Percentiles rank a stretch among this genome's conserved stretches.
phyloP scores from a whole-genome alignment of 1,139 yeast genomes.

The Debaryomyces sp. region DNA sequence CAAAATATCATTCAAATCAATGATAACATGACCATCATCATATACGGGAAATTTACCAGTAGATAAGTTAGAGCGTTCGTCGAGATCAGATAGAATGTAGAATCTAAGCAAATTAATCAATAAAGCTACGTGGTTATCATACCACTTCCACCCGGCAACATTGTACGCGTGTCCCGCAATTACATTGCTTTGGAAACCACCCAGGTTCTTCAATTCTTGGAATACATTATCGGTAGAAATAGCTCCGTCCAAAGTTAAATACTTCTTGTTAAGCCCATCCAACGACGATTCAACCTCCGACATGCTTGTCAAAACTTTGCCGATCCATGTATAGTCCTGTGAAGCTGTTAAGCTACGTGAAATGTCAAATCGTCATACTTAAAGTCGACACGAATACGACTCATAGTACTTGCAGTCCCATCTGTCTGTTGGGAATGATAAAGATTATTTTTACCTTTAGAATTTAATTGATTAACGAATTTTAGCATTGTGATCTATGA shows the following conservation, averaged over 20 bases:
- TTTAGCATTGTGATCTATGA: neutral
- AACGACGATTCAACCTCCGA: constrained; percentile 1
- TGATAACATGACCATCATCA: too few species aligned
- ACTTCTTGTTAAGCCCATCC: constrained; percentile 2
- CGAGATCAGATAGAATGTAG: too few species aligned
- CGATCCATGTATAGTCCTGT: constrained; percentile 1
- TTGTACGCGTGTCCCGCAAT: neutral
- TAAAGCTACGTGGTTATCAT: neutral
- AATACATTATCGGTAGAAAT: constrained; percentile 1
- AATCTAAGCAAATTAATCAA: neutral
- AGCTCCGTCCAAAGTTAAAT: neutral
- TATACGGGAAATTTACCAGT: too few species aligned
- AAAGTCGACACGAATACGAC: neutral
- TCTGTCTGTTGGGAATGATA: neutral
- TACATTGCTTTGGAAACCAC: neutral
- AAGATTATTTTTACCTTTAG: neutral
- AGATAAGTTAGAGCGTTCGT: too few species aligned
- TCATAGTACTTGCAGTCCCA: neutral
- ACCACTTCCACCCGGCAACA: neutral
- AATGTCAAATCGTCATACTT: neutral
- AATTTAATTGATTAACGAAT: constrained; percentile 2
- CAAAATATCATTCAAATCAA: too few species aligned
- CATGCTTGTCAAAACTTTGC: neutral
- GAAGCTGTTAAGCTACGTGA: neutral
- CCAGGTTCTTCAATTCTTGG: constrained; percentile 1